These are phyloP conservation scores for Lippia alba DNA, from an alignment of 305 asterid genomes.

Conservation along the genomic window DNA sequence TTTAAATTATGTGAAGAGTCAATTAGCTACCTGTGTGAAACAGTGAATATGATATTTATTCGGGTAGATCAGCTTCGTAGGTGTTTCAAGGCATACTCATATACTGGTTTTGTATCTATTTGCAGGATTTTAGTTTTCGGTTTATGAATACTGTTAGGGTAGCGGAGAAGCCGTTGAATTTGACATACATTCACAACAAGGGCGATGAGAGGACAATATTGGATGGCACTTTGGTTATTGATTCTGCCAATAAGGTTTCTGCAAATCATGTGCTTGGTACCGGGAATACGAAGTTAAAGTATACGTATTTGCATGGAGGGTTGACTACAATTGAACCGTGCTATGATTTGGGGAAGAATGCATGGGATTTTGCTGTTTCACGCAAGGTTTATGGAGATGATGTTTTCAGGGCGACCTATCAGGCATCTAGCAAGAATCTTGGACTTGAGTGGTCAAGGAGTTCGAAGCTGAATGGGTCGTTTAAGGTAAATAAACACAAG, in stretches of 20 bases:
- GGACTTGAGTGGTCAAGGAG: slow-evolving; percentile 86
- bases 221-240: slow-evolving; percentile 79
- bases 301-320: slow-evolving; percentile 74
- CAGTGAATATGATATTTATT: neutral
- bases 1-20: neutral
- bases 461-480: slow-evolving; percentile 67
- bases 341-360: slow-evolving; percentile 71
- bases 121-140: slow-evolving; percentile 83
- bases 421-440: slow-evolving; percentile 72
- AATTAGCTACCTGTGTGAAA: neutral
- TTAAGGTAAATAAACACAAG: slow-evolving; percentile 62
- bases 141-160: slow-evolving; percentile 75
- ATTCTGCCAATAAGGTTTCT: slow-evolving; percentile 80
- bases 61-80: neutral
- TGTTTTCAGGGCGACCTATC: slow-evolving; percentile 76
- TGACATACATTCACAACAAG: slow-evolving; percentile 74
- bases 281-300: slow-evolving; percentile 69
- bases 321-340: slow-evolving; percentile 76
- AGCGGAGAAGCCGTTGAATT: slow-evolving; percentile 75
- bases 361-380: slow-evolving; percentile 82
- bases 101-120: neutral
- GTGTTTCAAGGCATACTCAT: neutral
- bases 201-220: slow-evolving; percentile 68
- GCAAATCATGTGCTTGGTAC: slow-evolving; percentile 80
- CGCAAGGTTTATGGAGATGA: slow-evolving; percentile 69